Conservation (phyloP, 2,329 filamentous ascomycete species). For the Xylaria sp. region DNA sequence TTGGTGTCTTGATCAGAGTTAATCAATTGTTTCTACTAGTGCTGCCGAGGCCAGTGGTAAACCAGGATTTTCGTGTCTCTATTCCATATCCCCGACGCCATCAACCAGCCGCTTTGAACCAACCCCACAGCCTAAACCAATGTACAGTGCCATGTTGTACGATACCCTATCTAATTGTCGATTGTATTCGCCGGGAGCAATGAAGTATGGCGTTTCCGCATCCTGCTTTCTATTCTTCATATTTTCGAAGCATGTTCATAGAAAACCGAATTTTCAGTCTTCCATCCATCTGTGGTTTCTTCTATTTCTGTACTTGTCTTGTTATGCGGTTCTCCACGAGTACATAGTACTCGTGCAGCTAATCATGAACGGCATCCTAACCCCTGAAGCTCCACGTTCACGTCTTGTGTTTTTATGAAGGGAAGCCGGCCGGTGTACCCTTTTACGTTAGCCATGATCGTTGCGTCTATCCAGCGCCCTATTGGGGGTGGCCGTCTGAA, state of each 20-base stretch:
- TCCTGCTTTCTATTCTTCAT: not conserved
- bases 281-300: not conserved
- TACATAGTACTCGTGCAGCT: not conserved
- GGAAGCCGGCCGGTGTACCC: slow-evolving; percentile 33
- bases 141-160: not conserved
- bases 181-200: not conserved
- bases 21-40: no score
- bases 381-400: slow-evolving; percentile 30
- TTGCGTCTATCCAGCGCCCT: slow-evolving; percentile 31
- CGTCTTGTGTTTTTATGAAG: slow-evolving; percentile 32
- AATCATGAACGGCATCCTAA: slow-evolving; percentile 32
- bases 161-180: not conserved
- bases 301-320: not conserved
- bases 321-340: not conserved
- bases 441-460: slow-evolving; percentile 35
- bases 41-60: no score
- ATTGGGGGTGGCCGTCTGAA: slow-evolving; percentile 32
- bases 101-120: slow-evolving; percentile 3
- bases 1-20: slow-evolving; percentile 35
- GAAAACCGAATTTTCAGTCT: not conserved
- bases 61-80: slow-evolving; percentile 1
- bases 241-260: not conserved
- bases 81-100: no score
- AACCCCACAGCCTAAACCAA: slow-evolving; percentile 2
- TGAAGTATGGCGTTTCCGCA: not conserved